These are phyloP conservation scores for Trichoderma koningii DNA, from an alignment of 2,329 filamentous ascomycete genomes.

Conservation along the genomic window DNA sequence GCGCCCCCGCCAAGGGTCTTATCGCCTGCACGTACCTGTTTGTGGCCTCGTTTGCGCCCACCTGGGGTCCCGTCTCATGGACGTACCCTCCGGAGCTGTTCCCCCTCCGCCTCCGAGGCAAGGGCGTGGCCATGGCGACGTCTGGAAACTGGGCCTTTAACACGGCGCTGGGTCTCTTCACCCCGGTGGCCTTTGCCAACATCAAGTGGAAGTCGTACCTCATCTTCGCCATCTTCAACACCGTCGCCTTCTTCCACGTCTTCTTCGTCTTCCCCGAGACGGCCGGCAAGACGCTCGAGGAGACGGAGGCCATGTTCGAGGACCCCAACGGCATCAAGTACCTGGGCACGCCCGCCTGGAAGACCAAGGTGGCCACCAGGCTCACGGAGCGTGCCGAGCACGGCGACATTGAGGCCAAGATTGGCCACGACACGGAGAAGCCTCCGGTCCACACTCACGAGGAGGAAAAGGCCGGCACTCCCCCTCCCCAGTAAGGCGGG, in stretches of 20 bases:
- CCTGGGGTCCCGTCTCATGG: conserved; percentile 54
- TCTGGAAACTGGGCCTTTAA: conserved; percentile 49
- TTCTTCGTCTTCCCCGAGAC: conserved; percentile 61
- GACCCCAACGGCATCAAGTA: conserved; percentile 39
- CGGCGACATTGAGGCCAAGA: conserved; percentile 36
- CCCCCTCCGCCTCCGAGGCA: conserved; percentile 52
- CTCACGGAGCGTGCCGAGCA: conserved; percentile 32
- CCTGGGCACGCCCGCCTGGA: conserved; percentile 40
- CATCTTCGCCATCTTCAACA: conserved; percentile 55
- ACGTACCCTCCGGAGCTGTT: conserved; percentile 62
- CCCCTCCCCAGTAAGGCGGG: conserved; percentile 15
- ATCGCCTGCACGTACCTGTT: conserved; percentile 69
- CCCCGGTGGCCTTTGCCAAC: conserved; percentile 34
- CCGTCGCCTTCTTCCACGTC: conserved; percentile 52
- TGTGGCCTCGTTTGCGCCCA: conserved; percentile 52
- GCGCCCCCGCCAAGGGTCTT: conserved; percentile 58
- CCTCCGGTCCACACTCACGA: conserved; percentile 28
- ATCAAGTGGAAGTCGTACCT: conserved; percentile 41
- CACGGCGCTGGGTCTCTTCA: conserved; percentile 38
- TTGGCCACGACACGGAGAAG: conserved; percentile 32
- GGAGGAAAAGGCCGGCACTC: conserved; percentile 19
- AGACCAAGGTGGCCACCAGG: conserved; percentile 35
- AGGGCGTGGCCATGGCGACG: conserved; percentile 56
- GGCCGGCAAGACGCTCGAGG: conserved; percentile 56
- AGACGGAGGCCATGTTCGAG: conserved; percentile 54